These are phyloP conservation scores for Lotus japonicus DNA, from an alignment of 306 rosid species.

Conservation along the genomic window DNA sequence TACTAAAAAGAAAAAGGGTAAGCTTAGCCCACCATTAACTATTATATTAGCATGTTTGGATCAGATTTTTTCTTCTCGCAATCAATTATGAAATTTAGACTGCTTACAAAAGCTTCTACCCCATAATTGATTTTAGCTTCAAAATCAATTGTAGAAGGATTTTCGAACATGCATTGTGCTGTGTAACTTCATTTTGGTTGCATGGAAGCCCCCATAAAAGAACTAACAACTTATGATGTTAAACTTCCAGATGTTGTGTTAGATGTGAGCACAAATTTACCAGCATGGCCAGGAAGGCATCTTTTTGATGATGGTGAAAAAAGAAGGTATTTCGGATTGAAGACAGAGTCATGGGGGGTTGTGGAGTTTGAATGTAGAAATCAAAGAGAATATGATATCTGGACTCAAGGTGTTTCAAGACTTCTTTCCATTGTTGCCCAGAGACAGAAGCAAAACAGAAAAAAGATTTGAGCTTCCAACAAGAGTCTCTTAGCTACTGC, in stretches of 20 bases:
- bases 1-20: constrained; percentile 96
- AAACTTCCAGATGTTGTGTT: constrained; percentile 64
- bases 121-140: too few species aligned
- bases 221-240: neutral
- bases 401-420: constrained; percentile 83
- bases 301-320: constrained; percentile 71
- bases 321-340: constrained; percentile 80
- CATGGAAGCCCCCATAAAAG: neutral
- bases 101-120: too few species aligned
- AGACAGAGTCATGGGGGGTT: constrained; percentile 71
- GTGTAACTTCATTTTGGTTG: neutral
- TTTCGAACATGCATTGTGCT: neutral
- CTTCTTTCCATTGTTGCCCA: constrained; percentile 77
- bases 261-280: constrained; percentile 57
- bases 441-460: constrained; percentile 44
- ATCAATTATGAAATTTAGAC: too few species aligned
- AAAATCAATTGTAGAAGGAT: too few species aligned
- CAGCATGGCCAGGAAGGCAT: constrained; percentile 97
- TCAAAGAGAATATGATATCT: constrained; percentile 72
- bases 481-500: too few species aligned
- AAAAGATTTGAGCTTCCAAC: constrained; percentile 13
- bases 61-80: too few species aligned
- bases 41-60: neutral
- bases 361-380: constrained; percentile 94
- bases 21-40: constrained; percentile 3